These are phyloP conservation scores for Pseudogymnoascus sp. DNA, from an alignment of 2,329 filamentous ascomycete species.

Conservation along the genomic window DNA sequence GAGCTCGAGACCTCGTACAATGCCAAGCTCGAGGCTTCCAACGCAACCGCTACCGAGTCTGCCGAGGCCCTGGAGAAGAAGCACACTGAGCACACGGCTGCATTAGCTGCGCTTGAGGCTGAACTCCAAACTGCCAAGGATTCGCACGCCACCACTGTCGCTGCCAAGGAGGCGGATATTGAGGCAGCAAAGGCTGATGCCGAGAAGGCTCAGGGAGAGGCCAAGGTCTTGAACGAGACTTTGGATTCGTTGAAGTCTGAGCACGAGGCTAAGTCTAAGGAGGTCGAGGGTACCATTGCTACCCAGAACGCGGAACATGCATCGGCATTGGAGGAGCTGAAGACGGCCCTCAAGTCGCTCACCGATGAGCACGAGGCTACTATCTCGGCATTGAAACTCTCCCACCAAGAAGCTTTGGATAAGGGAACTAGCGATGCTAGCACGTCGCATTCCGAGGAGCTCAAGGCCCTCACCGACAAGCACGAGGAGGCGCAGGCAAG, in stretches of 20 bases:
- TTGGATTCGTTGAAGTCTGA: slow-evolving; percentile 39
- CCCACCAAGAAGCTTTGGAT: slow-evolving; percentile 45
- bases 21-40: slow-evolving; percentile 23
- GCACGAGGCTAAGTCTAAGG: slow-evolving; percentile 41
- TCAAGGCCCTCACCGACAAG: slow-evolving; percentile 44
- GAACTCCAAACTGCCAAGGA: slow-evolving; percentile 46
- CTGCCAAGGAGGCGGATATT: slow-evolving; percentile 24
- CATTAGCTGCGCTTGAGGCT: slow-evolving; percentile 25
- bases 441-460: slow-evolving; percentile 40
- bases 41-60: slow-evolving; percentile 29
- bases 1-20: slow-evolving; percentile 19
- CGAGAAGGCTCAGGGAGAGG: slow-evolving; percentile 40
- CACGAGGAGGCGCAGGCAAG: slow-evolving; percentile 44
- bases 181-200: slow-evolving; percentile 33
- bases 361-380: slow-evolving; percentile 44
- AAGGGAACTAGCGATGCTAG: slow-evolving; percentile 39
- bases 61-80: slow-evolving; percentile 40
- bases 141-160: slow-evolving; percentile 32
- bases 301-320: slow-evolving; percentile 39
- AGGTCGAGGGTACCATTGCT: slow-evolving; percentile 39
- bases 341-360: slow-evolving; percentile 33
- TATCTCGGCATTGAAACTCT: slow-evolving; percentile 45
- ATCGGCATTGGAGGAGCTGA: slow-evolving; percentile 40
- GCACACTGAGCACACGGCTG: slow-evolving; percentile 35
- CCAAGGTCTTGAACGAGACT: slow-evolving; percentile 44